These are phyloP conservation scores for Triglochin maritima DNA, from an alignment of 106 monocot species.

Conservation along the genomic window DNA sequence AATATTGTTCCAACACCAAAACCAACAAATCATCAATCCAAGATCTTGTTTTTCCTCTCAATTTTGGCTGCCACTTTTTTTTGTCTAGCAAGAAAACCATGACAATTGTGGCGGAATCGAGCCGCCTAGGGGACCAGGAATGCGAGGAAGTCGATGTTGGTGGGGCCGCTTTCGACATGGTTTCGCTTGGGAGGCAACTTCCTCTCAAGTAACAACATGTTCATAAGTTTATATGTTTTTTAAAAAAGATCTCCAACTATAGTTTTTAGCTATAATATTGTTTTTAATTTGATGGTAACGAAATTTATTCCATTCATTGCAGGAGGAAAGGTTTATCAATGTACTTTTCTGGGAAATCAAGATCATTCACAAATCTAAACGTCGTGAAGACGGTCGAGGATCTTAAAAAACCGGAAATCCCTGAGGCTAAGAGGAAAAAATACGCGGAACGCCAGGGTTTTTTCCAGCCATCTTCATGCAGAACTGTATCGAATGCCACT, in stretches of 20 bases:
- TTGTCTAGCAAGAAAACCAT: background rate
- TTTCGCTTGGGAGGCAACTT: slow-evolving; percentile 17
- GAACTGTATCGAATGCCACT: background rate
- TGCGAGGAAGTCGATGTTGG: background rate
- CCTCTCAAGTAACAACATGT: slow-evolving; percentile 22
- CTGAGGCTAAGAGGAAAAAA: slow-evolving; percentile 30
- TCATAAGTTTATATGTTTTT: background rate
- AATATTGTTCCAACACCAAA: background rate
- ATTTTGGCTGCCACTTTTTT: background rate
- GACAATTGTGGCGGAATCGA: background rate
- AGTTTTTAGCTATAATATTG: background rate
- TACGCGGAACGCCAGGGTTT: background rate
- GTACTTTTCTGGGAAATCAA: slow-evolving; percentile 25
- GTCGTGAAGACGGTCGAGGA: slow-evolving; percentile 23
- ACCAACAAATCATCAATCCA: background rate
- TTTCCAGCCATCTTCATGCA: background rate
- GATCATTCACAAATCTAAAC: slow-evolving; percentile 18
- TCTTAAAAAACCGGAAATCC: slow-evolving; percentile 28
- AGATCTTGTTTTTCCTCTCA: background rate
- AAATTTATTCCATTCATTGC: background rate
- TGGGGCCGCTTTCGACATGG: slow-evolving; percentile 15
- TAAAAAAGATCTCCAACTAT: background rate
- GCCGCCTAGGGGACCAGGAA: background rate
- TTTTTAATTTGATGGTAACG: background rate
- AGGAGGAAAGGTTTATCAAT: slow-evolving; percentile 34